Evolutionary conservation across 305 asterid genomes (phyloP), one percentile per base, ranked within the genome.

Genomic region (Fraxinus floribunda): DNA sequence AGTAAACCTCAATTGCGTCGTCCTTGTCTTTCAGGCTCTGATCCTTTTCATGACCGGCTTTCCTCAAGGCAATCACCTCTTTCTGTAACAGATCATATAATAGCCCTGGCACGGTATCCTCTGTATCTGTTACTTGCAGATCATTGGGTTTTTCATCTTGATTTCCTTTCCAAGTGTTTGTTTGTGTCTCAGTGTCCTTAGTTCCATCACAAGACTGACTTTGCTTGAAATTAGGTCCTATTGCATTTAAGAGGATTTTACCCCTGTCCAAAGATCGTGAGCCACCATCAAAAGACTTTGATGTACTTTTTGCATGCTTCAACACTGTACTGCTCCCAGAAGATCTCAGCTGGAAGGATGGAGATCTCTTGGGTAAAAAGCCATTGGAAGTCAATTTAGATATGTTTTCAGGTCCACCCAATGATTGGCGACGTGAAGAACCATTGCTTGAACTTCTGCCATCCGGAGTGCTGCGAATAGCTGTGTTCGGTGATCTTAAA

Each of bases 1-100:
- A 82, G 85, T 68, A 80, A 81, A 94, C 99, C 98, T 96, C 99
- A 84, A 96, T 96, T 66, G 97, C 98, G 60, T 97, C 99, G 86
- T 94, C 99, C 90, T 94, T 94, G 91, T 97, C 98, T 89, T 97
- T 97, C 78, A 97, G 98, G 89, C 98, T 88, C 87, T 94, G 98
- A 91, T 97, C 99, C 91, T 94, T 94, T 89, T 97, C 99, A 87
- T 92, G 90, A 29, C 97, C 91, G 79, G 99, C 94, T 94, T 84
- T 94, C 89, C 98, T 91, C 90, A 96, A 88, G 77, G 97, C 80
- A 86, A 94, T 68, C 85, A 97, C 98, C 90, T 97, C 99, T 86
- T 94, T 97, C 64, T 97, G 99, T 83, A 97, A 86, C 78, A 94
- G 83, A 88, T 97, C 98, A 41, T 96, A 89, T 77, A 94, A 87